Conservation (phyloP, 1,284 basidiomycete species). For the Somion occarium region DNA sequence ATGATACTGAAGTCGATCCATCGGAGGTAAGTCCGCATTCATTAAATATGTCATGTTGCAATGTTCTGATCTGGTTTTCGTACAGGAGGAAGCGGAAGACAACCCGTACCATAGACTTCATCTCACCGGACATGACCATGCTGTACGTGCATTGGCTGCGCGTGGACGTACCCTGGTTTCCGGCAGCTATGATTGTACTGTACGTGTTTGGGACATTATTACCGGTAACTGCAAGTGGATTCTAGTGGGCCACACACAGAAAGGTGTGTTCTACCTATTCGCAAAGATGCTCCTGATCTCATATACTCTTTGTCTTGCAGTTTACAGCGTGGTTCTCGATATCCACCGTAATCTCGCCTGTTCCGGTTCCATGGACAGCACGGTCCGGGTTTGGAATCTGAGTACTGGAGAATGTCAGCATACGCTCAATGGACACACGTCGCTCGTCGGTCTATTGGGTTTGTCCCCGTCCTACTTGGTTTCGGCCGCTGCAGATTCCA, state of each 20-base stretch:
- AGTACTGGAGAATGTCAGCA: conserved; percentile 76
- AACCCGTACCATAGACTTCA: conserved; percentile 89
- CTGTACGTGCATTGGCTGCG: conserved; percentile 89
- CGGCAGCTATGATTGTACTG: conserved; percentile 93
- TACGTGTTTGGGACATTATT: conserved; percentile 92
- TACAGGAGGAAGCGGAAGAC: conserved; percentile 67
- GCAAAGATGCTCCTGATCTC: conserved; percentile 2
- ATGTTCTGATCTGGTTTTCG: conserved; percentile 10
- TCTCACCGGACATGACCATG: conserved; percentile 85
- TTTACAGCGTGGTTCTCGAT: conserved; percentile 90
- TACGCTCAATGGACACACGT: conserved; percentile 82
- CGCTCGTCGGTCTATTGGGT: conserved; percentile 82
- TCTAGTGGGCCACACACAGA: conserved; percentile 84
- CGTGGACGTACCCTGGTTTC: conserved; percentile 86
- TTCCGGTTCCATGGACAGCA: conserved; percentile 95
- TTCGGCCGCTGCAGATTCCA: conserved; percentile 91
- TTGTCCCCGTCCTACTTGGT: conserved; percentile 87
- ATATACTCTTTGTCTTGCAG: conserved; percentile 33
- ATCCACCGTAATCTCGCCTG: conserved; percentile 81
- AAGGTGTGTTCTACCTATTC: conserved; percentile 50
- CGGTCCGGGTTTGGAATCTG: conserved; percentile 90
- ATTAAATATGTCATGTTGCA: neutral
- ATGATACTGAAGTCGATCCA: conserved; percentile 64
- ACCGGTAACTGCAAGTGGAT: conserved; percentile 82
- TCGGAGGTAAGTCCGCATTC: conserved; percentile 47